These are phyloP conservation scores for Mychonastes homosphaera DNA, from an alignment of 139 green algal genomes.

Conservation along the genomic window DNA sequence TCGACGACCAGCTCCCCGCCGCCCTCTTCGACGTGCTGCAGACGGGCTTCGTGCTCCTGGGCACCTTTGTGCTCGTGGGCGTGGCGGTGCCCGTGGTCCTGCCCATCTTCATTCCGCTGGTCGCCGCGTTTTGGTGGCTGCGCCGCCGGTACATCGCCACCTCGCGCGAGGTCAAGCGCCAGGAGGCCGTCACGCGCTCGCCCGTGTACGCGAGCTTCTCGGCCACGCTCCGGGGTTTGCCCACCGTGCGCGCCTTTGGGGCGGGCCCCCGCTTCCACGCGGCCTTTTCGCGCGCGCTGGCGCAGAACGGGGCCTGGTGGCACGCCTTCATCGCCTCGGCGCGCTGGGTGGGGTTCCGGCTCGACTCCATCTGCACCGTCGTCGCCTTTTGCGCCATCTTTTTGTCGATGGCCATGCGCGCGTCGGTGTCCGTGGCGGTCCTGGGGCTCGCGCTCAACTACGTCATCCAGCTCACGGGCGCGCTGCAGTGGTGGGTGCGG, in stretches of 20 bases:
- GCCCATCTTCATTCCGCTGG: slow-evolving; percentile 55
- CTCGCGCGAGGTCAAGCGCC: slow-evolving; percentile 84
- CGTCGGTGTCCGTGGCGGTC: slow-evolving; percentile 55
- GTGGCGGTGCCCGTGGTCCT: slow-evolving; percentile 62
- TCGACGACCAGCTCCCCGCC: slow-evolving; percentile 64
- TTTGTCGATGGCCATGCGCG: slow-evolving; percentile 45
- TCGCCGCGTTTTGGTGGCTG: slow-evolving; percentile 39
- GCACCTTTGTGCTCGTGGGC: slow-evolving; percentile 33
- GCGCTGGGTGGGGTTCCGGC: slow-evolving; percentile 43
- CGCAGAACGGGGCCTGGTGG: slow-evolving; percentile 56
- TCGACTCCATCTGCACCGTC: slow-evolving; percentile 55
- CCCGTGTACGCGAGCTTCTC: slow-evolving; percentile 80
- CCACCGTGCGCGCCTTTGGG: slow-evolving; percentile 84
- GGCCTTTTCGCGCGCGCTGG: slow-evolving; percentile 37
- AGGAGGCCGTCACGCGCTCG: slow-evolving; percentile 66
- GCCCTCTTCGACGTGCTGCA: slow-evolving; percentile 59
- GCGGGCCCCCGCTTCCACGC: slow-evolving; percentile 41
- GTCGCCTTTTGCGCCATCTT: too few species aligned
- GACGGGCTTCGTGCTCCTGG: slow-evolving; percentile 38
- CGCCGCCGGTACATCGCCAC: slow-evolving; percentile 50
- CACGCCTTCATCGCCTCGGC: slow-evolving; percentile 36
- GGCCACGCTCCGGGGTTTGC: slow-evolving; percentile 66
- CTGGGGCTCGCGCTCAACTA: slow-evolving; percentile 61
- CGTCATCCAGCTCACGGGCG: slow-evolving; percentile 55
- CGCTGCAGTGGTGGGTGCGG: slow-evolving; percentile 59